Conservation (phyloP, 2,329 filamentous ascomycete species). For the Epichloe brachyelytri region DNA sequence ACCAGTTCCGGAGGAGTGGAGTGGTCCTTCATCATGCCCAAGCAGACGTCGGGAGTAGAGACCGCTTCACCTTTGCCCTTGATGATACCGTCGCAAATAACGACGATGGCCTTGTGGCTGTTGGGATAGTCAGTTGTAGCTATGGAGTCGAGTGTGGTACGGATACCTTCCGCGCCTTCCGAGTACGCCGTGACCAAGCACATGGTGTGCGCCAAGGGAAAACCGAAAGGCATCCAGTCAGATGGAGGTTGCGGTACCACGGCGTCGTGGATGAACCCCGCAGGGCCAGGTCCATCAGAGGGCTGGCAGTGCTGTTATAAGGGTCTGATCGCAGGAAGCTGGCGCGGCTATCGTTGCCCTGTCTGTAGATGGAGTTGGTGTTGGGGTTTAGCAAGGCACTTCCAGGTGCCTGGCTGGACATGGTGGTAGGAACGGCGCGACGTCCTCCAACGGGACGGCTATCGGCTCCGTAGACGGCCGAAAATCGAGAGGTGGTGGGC, state of each 20-base stretch:
- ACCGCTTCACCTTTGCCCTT: constrained; percentile 82
- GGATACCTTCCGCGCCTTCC: constrained; percentile 82
- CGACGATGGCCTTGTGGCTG: constrained; percentile 93
- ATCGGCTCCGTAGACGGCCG: constrained; percentile 73
- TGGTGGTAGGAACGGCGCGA: constrained; percentile 64
- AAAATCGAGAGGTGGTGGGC: constrained; percentile 89
- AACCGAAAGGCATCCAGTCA: constrained; percentile 96
- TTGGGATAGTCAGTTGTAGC: constrained; percentile 98
- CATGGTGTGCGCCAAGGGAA: constrained; percentile 83
- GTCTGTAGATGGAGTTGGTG: constrained; percentile 58
- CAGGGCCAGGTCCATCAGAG: constrained; percentile 62
- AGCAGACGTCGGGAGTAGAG: constrained; percentile 79
- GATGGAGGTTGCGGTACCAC: constrained; percentile 93
- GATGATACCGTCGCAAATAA: constrained; percentile 95
- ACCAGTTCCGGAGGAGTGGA: constrained; percentile 71
- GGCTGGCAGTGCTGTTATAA: constrained; percentile 38
- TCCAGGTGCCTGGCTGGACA: constrained; percentile 77
- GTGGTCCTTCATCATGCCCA: constrained; percentile 92
- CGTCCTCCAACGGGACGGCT: constrained; percentile 32
- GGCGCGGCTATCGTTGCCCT: constrained; percentile 46
- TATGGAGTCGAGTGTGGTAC: constrained; percentile 89
- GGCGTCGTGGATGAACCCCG: constrained; percentile 90
- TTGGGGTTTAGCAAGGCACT: constrained; percentile 47
- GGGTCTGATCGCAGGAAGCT: constrained; percentile 53
- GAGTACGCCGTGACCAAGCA: constrained; percentile 96